Evolutionary conservation across 331 rosid genomes (phyloP).

Genomic region (Rosa hybrid): DNA sequence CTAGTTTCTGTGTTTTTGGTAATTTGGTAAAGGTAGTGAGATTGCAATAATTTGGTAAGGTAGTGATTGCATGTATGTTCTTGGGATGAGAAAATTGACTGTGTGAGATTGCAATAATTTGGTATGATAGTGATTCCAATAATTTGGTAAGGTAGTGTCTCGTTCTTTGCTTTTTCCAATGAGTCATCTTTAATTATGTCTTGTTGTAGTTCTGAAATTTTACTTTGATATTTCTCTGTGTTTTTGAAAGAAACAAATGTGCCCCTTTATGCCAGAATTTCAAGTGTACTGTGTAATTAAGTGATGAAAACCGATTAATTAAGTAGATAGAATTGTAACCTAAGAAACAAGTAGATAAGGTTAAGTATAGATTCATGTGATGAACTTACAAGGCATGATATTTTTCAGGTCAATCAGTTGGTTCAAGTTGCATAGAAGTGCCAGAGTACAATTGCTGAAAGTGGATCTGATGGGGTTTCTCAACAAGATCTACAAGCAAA

Average conservation of each 20-base stretch:
- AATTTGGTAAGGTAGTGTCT: background rate
- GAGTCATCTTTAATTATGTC: too few species aligned
- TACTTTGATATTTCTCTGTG: background rate
- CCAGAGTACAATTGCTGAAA: slow-evolving; percentile 79
- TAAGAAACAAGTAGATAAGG: slow-evolving; percentile 3
- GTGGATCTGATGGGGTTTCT: slow-evolving; percentile 90
- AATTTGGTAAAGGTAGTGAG: too few species aligned
- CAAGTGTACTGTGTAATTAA: background rate
- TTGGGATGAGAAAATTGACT: too few species aligned
- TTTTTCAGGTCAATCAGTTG: slow-evolving; percentile 79
- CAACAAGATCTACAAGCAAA: slow-evolving; percentile 85
- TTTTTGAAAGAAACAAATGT: background rate
- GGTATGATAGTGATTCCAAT: background rate
- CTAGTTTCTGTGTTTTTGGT: too few species aligned
- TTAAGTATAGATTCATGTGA: background rate
- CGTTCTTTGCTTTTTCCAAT: background rate
- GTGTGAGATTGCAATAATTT: too few species aligned
- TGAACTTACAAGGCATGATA: background rate
- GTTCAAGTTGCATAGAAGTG: slow-evolving; percentile 94
- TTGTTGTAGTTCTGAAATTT: background rate
- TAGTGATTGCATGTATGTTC: too few species aligned
- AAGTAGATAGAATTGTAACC: background rate
- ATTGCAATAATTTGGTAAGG: too few species aligned
- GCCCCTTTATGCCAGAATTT: background rate
- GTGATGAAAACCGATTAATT: background rate